phyloP scores from a whole-genome alignment of 352 stramenopile genomes.

The Phytophthora multivora region DNA sequence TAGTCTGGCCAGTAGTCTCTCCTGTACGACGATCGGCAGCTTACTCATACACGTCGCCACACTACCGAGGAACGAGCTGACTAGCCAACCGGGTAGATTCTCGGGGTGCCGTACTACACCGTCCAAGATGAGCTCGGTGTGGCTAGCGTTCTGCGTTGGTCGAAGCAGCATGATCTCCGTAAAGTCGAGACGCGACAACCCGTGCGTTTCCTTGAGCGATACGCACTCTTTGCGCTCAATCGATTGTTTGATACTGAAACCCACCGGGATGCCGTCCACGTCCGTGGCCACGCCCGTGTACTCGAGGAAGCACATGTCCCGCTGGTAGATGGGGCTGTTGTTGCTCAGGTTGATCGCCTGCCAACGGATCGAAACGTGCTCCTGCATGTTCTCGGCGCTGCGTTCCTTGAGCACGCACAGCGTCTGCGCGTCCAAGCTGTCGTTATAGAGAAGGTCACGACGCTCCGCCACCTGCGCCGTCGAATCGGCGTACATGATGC shows the following conservation, averaged over 20 bases:
- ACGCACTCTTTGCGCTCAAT: constrained; percentile 61
- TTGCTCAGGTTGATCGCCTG: constrained; percentile 64
- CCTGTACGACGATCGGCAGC: constrained; percentile 58
- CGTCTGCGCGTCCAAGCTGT: constrained; percentile 67
- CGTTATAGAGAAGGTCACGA: constrained; percentile 58
- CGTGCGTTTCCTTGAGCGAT: constrained; percentile 69
- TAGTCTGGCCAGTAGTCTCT: constrained; percentile 49
- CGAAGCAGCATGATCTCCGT: constrained; percentile 62
- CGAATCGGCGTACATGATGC: constrained; percentile 61
- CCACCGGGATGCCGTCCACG: constrained; percentile 51
- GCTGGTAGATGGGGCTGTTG: constrained; percentile 48
- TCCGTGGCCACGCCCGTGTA: constrained; percentile 71
- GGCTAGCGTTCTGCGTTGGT: constrained; percentile 40
- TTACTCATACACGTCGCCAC: constrained; percentile 48
- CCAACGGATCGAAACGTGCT: constrained; percentile 77
- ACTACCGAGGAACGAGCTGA: constrained; percentile 47
- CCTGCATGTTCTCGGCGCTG: constrained; percentile 47
- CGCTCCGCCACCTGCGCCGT: constrained; percentile 44
- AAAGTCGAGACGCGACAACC: constrained; percentile 50
- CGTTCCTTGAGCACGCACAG: constrained; percentile 57
- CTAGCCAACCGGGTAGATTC: constrained; percentile 43
- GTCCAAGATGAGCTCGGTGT: constrained; percentile 63
- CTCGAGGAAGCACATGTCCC: constrained; percentile 78
- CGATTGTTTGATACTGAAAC: constrained; percentile 66
- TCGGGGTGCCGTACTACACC: constrained; percentile 47